These are phyloP conservation scores for Cryptosporidium meleagridis DNA, from an alignment of 169 alveolate species.

Conservation along the genomic window DNA sequence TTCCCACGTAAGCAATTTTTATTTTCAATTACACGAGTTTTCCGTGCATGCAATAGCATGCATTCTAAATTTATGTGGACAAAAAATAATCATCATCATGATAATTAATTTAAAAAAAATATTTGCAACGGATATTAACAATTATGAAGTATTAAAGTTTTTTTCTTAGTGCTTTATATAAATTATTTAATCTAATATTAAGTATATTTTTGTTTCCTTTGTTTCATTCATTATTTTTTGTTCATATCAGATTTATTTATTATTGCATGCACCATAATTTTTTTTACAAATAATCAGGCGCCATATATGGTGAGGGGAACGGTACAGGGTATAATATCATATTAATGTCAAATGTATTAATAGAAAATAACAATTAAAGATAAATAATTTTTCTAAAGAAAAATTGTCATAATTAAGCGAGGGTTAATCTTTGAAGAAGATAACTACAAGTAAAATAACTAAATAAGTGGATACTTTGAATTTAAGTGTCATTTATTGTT, in stretches of 20 bases:
- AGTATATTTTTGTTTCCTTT: too few relatives aligned
- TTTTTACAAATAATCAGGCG: not conserved
- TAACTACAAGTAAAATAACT: not conserved
- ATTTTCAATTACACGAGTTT: slow-evolving; percentile 18
- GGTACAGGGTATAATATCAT: not conserved
- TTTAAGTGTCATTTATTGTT: not conserved
- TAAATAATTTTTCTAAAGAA: not conserved
- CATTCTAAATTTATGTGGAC: not conserved
- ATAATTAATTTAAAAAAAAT: not conserved
- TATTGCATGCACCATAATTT: not conserved
- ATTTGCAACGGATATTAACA: not conserved
- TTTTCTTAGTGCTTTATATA: not conserved
- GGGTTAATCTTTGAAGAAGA: not conserved
- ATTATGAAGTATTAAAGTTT: not conserved
- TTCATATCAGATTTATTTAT: too few relatives aligned
- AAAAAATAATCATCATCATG: not conserved
- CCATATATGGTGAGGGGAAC: not conserved
- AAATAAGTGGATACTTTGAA: not conserved
- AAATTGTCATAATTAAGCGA: not conserved
- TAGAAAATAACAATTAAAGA: not conserved
- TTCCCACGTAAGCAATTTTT: slow-evolving; percentile 2
- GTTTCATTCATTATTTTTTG: too few relatives aligned
- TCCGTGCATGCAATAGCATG: not conserved
- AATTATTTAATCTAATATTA: too few relatives aligned
- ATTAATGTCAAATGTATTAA: not conserved